A percentile compares a stretch with the other conserved stretches of the same genome.
Conservation (phyloP, 306 rosid genomes). For the Parietaria judaica region DNA sequence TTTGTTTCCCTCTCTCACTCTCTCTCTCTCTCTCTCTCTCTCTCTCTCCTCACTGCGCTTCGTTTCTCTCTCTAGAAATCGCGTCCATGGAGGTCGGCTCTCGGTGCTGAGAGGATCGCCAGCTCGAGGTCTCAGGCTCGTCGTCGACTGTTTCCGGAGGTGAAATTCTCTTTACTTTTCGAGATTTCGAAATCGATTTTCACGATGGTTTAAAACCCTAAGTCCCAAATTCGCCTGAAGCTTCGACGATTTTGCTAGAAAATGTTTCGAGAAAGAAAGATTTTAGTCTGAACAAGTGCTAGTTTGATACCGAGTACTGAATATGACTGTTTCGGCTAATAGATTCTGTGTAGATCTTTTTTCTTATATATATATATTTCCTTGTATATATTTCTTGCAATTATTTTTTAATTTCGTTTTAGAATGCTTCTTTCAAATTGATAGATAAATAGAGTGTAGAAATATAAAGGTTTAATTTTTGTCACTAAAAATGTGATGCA, state of each 20-base stretch:
- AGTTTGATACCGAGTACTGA: not conserved
- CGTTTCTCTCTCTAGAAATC: not conserved
- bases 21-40: slow-evolving; percentile 4
- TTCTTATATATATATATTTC: too few species aligned
- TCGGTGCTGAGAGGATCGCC: not conserved
- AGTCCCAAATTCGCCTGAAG: not conserved
- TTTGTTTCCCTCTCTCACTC: not conserved
- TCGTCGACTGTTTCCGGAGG: not conserved
- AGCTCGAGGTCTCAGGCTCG: not conserved
- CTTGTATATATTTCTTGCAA: not conserved
- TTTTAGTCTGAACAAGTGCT: not conserved
- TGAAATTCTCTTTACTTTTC: not conserved
- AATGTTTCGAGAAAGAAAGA: slow-evolving; percentile 5
- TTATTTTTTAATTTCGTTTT: too few species aligned
- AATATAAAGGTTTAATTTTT: too few species aligned
- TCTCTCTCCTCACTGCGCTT: not conserved
- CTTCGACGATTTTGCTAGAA: slow-evolving; percentile 1
- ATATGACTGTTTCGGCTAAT: not conserved
- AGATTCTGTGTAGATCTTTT: too few species aligned
- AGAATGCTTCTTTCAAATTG: too few species aligned
- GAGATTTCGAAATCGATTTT: not conserved
- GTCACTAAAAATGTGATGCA: too few species aligned
- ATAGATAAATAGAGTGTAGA: too few species aligned
- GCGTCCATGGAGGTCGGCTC: slow-evolving; percentile 10
- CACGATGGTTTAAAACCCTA: slow-evolving; percentile 6